Evolutionary conservation across 305 asterid genomes (phyloP).

Genomic region (Solanum hybrid): DNA sequence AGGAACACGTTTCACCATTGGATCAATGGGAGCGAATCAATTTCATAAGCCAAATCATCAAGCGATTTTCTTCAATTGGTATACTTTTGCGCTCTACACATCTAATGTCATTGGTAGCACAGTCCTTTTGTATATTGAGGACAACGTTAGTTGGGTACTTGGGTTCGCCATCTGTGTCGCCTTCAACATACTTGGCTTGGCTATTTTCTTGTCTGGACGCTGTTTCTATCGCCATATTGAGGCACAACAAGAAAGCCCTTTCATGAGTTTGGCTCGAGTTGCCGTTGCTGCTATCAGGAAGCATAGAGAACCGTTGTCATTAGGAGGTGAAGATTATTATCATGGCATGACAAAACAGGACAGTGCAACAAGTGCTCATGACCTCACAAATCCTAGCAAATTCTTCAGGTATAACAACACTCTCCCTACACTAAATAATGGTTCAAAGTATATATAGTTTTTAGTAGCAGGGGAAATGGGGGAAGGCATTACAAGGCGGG

Average conservation of each 20-base stretch:
- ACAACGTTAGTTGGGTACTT: constrained; percentile 49
- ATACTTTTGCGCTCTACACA: constrained; percentile 43
- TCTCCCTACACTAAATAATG: background rate
- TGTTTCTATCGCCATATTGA: constrained; percentile 31
- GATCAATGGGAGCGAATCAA: constrained; percentile 73
- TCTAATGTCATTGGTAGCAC: constrained; percentile 44
- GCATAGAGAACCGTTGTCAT: constrained; percentile 14
- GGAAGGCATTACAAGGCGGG: too few species aligned
- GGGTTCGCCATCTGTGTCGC: constrained; percentile 43
- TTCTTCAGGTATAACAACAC: constrained; percentile 31
- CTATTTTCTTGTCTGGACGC: constrained; percentile 33
- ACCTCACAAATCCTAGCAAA: constrained; percentile 18
- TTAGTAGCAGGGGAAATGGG: background rate
- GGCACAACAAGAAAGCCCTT: constrained; percentile 55
- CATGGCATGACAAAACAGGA: constrained; percentile 8
- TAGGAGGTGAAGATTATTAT: constrained; percentile 26
- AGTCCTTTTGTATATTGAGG: constrained; percentile 47
- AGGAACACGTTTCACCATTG: constrained; percentile 62
- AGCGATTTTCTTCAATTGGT: constrained; percentile 57
- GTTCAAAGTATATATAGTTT: background rate
- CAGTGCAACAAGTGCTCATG: background rate
- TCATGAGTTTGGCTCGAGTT: constrained; percentile 40
- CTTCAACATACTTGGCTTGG: constrained; percentile 42
- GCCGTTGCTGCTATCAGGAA: constrained; percentile 31
- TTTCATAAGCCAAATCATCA: constrained; percentile 35